phyloP scores from a whole-genome alignment of 108 stramenopile genomes.

The Cyclotella cryptica region DNA sequence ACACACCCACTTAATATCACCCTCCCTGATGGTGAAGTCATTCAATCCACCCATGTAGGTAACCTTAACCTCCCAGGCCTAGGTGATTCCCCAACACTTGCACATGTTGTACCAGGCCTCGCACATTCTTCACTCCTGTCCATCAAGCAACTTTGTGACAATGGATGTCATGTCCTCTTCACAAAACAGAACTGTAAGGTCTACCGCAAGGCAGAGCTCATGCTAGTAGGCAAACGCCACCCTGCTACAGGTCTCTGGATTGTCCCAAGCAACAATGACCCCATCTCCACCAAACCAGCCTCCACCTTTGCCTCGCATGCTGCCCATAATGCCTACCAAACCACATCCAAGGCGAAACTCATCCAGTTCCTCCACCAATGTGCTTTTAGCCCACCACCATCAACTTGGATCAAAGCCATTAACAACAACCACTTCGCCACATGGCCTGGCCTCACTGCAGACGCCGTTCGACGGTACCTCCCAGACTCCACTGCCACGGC shows the following conservation, averaged over 20 bases:
- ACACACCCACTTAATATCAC: constrained; percentile 19
- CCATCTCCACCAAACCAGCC: too few relatives aligned
- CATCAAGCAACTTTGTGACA: constrained; percentile 21
- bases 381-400: constrained; percentile 7
- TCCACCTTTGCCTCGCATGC: not conserved
- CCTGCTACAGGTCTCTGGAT: constrained; percentile 26
- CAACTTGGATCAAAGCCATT: constrained; percentile 28
- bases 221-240: constrained; percentile 13
- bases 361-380: constrained; percentile 35
- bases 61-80: constrained; percentile 23
- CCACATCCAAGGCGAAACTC: constrained; percentile 8
- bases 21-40: constrained; percentile 23
- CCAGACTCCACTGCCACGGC: constrained; percentile 8
- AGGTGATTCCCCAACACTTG: not conserved
- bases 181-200: constrained; percentile 9
- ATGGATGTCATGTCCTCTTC: constrained; percentile 29
- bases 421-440: constrained; percentile 7
- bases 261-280: constrained; percentile 2
- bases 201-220: constrained; percentile 2
- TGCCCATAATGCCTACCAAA: constrained; percentile 6
- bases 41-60: constrained; percentile 37
- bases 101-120: constrained; percentile 33
- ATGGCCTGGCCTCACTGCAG: constrained; percentile 15
- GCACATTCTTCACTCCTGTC: constrained; percentile 30
- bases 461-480: constrained; percentile 1